phyloP scores from a whole-genome alignment of 768 basidiomycete species.

The Collybiopsis confluens region DNA sequence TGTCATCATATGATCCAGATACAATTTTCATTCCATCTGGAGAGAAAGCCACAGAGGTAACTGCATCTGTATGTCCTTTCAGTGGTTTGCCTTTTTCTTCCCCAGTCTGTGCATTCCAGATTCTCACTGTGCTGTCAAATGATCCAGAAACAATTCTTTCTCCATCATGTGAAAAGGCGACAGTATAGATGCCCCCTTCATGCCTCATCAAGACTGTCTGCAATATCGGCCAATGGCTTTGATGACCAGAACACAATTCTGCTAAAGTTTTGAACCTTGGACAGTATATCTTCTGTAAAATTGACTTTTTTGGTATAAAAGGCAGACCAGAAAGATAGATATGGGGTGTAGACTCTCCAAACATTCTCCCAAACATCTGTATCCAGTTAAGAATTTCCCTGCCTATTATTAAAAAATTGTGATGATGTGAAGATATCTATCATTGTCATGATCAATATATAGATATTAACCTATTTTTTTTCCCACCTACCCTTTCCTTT shows the following conservation, averaged over 20 bases:
- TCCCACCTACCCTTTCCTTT: not conserved
- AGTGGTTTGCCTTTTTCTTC: not conserved
- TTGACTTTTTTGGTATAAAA: slow-evolving; percentile 12
- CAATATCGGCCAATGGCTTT: not conserved
- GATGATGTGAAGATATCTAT: not conserved
- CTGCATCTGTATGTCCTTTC: not conserved
- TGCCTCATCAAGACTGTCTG: slow-evolving; percentile 8
- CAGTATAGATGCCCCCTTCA: slow-evolving; percentile 13
- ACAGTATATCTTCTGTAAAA: slow-evolving; percentile 11
- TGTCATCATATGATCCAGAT: not conserved
- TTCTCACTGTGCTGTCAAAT: not conserved
- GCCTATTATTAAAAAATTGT: not conserved
- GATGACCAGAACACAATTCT: not conserved
- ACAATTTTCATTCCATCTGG: not conserved
- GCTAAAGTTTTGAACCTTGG: not conserved
- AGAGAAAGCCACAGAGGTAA: not conserved
- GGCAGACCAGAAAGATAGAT: slow-evolving; percentile 20
- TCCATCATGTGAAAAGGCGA: not conserved
- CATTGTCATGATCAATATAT: not conserved
- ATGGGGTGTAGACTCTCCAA: slow-evolving; percentile 13
- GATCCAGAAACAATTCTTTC: slow-evolving; percentile 1
- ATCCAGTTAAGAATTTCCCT: not conserved
- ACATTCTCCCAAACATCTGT: not conserved
- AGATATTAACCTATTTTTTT: not conserved
- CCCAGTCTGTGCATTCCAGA: slow-evolving; percentile 1